Evolutionary conservation across 257 asterid genomes (phyloP), one percentile per base, ranked within the genome.

Genomic region (Salvia hispanica): DNA sequence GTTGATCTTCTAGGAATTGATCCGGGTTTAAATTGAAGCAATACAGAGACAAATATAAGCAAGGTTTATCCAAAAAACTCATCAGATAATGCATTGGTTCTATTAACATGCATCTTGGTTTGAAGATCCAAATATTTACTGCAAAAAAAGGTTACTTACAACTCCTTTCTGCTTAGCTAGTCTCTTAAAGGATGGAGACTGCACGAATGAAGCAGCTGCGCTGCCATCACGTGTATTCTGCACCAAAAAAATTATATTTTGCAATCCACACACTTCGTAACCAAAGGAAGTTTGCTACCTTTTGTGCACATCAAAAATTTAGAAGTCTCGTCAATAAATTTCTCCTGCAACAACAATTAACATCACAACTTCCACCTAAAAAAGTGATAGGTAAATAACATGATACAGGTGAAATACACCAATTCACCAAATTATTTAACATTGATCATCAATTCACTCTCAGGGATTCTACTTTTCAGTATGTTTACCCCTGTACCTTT

Each of bases 311-410:
- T n/a, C n/a, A n/a, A n/a, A n/a, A n/a, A n/a, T n/a, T n/a, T n/a
- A n/a, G n/a, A n/a, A n/a, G n/a, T n/a, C n/a, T n/a, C n/a, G n/a
- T n/a, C n/a, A n/a, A n/a, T n/a, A n/a, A n/a, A n/a, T n/a, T n/a
- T n/a, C 88, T 67, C 99, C 99, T 90, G 69, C 79, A 74, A 62
- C 50, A 75, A n/a, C n/a, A n/a, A n/a, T n/a, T n/a, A n/a, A n/a
- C n/a, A n/a, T n/a, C n/a, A n/a, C n/a, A n/a, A n/a, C n/a, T n/a
- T n/a, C n/a, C n/a, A n/a, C n/a, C n/a, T n/a, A n/a, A n/a, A n/a
- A n/a, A n/a, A n/a, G n/a, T n/a, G n/a, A n/a, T n/a, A n/a, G n/a
- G n/a, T n/a, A n/a, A n/a, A n/a, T n/a, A n/a, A n/a, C n/a, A n/a
- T n/a, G n/a, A n/a, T n/a, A n/a, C n/a, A n/a, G n/a, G n/a, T n/a